phyloP scores from a whole-genome alignment of 257 asterid species.

The Prunella vulgaris region DNA sequence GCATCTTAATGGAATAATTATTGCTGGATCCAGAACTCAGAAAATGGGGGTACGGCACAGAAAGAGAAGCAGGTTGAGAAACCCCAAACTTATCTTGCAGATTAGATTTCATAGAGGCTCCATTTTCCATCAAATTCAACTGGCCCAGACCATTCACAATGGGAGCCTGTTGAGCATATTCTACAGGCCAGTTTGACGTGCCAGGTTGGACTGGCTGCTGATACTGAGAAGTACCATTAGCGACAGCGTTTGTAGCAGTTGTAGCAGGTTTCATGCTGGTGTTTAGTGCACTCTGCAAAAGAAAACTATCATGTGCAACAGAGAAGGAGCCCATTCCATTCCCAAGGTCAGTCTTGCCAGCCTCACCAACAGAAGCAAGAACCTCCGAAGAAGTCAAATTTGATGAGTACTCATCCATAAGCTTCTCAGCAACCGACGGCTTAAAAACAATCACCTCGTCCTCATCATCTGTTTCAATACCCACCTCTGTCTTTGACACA shows the following conservation, averaged over 20 bases:
- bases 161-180: constrained; percentile 42
- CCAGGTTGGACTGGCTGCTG: constrained; percentile 41
- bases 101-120: constrained; percentile 33
- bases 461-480: constrained; percentile 62
- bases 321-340: constrained; percentile 36
- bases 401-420: constrained; percentile 37
- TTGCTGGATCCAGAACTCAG: constrained; percentile 30
- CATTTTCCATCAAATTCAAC: constrained; percentile 55
- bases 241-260: constrained; percentile 16
- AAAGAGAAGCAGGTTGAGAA: constrained; percentile 43
- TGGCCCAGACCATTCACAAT: constrained; percentile 47
- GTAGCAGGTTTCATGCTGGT: constrained; percentile 33
- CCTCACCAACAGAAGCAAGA: constrained; percentile 32
- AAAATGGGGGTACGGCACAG: constrained; percentile 47
- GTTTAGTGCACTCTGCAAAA: constrained; percentile 33
- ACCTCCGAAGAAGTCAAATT: constrained; percentile 26
- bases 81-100: constrained; percentile 45
- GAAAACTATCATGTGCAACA: constrained; percentile 37
- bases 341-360: constrained; percentile 30
- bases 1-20: constrained; percentile 31
- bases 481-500: constrained; percentile 32
- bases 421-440: constrained; percentile 67
- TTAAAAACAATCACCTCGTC: constrained; percentile 89
- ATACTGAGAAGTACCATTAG: constrained; percentile 39
- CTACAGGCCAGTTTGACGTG: constrained; percentile 47